Conservation (phyloP, 192 early-diverging fungal genomes). For the Bifiguratus adelaidae region DNA sequence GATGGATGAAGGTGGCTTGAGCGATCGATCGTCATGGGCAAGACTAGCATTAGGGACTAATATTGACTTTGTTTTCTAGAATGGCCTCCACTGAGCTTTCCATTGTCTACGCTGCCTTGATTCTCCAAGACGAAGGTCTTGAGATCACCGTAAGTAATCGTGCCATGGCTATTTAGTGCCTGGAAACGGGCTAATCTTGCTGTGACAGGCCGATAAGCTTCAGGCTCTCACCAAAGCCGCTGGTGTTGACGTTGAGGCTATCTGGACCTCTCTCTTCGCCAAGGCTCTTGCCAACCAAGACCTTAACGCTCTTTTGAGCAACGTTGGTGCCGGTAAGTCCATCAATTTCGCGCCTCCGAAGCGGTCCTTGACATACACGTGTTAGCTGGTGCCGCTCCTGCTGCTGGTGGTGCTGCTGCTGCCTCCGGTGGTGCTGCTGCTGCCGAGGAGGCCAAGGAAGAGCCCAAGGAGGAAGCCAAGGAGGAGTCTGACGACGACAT, state of each 20-base stretch:
- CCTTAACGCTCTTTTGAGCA: constrained; percentile 77
- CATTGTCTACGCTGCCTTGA: constrained; percentile 91
- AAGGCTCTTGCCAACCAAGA: constrained; percentile 95
- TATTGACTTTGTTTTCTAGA: too few species aligned
- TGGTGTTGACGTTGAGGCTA: constrained; percentile 81
- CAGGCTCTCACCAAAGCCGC: constrained; percentile 82
- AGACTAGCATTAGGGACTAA: too few species aligned
- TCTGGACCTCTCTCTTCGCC: constrained; percentile 94
- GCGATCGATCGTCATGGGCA: too few species aligned
- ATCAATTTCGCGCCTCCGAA: too few species aligned
- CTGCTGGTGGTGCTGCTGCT: constrained; percentile 22
- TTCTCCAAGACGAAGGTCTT: constrained; percentile 95
- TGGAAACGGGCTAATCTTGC: too few species aligned
- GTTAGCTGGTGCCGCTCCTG: constrained; percentile 30
- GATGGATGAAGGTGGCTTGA: too few species aligned
- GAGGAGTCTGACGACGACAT: constrained; percentile 80
- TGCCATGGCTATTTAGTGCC: too few species aligned
- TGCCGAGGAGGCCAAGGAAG: constrained; percentile 22
- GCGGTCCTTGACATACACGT: too few species aligned
- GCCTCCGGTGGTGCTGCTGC: constrained; percentile 24
- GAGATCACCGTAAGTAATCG: constrained; percentile 78
- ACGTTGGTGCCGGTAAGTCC: constrained; percentile 75
- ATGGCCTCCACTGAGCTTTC: constrained; percentile 79
- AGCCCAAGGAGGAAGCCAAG: constrained; percentile 53
- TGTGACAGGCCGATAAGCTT: constrained; percentile 81